Evolutionary conservation across 2,329 filamentous ascomycete genomes (phyloP), one percentile per base, ranked within the genome.

Genomic region (Spiromastix sp.): DNA sequence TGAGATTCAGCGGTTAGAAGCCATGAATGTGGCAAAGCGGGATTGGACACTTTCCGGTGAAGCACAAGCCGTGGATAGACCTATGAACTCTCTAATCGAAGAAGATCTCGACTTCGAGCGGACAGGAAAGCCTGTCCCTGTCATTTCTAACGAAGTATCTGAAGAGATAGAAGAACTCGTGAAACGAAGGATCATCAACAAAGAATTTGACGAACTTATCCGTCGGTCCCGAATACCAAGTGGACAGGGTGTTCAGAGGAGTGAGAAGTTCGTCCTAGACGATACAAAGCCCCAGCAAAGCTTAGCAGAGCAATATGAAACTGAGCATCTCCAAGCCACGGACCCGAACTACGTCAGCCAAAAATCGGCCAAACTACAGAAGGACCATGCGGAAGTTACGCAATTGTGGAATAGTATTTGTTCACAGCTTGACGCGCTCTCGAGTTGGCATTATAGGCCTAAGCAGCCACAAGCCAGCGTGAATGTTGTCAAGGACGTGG

Each of bases 51-150:
- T 96, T 34, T 74, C 81, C 7, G 91, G 91, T 52, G 91, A 98
- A 68, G 87, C 87, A 4, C 72, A 77, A 32, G 89, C 85, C 2
- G 70, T 70, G 1, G 85, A 91, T 47, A 75, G 91, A 22, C 91
- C 91, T 0, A 56, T 85, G 36, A 96, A 98, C 64, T 95, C 89
- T 1, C 72, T 98, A 2, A 74, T 98, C 1, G 87, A 96, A 54
- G 78, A 96, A 62, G 86, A 96, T 50, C 72, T 98, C 17, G 89
- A 96, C 46, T 98, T 96, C 54, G 91, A 98, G 62, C 79, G 93
- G 49, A 77, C 85, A 15, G 91, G 91, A 52, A 98, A 96, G 58
- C 89, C 91, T 1, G 81, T 96, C 1, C 85, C 89, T 2, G 83
- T 96, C 41, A 86, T 95, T 55, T 96, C 91, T 0, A 80, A 84